These are phyloP conservation scores for Metschnikowia dekortorum DNA, from an alignment of 805 yeast genomes.

Conservation along the genomic window DNA sequence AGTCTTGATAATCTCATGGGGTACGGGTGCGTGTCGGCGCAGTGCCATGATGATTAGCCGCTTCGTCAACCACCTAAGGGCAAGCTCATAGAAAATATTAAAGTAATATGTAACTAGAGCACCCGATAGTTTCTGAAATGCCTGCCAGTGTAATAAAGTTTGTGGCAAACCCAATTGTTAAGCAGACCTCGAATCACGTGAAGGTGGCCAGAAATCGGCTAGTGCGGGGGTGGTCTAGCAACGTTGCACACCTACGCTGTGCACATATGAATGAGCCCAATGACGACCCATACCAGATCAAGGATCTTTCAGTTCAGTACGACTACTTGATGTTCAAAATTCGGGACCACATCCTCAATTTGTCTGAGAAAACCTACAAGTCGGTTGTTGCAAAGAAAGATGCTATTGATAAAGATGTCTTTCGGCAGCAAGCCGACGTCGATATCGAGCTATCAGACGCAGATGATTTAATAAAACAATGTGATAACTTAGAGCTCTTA, in stretches of 20 bases:
- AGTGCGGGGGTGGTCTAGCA: not conserved
- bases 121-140: no score
- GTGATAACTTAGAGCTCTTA: slow-evolving; percentile 49
- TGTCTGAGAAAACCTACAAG: slow-evolving; percentile 38
- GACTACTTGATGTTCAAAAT: slow-evolving; percentile 65
- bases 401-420: slow-evolving; percentile 20
- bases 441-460: slow-evolving; percentile 38
- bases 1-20: slow-evolving; percentile 2
- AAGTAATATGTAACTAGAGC: not conserved
- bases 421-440: slow-evolving; percentile 22
- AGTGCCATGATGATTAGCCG: not conserved
- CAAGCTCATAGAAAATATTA: not conserved
- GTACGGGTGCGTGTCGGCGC: slow-evolving; percentile 4
- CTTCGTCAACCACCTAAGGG: not conserved
- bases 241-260: not conserved
- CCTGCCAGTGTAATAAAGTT: not conserved
- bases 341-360: slow-evolving; percentile 47
- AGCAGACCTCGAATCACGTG: not conserved
- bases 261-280: not conserved
- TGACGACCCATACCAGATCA: slow-evolving; percentile 62
- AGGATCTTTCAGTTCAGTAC: slow-evolving; percentile 54
- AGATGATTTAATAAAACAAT: slow-evolving; percentile 36
- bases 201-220: not conserved
- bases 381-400: slow-evolving; percentile 31
- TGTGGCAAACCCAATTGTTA: not conserved